These are phyloP conservation scores for Phaeosphaeria sp. DNA, from an alignment of 2,329 filamentous ascomycete species.

Conservation along the genomic window DNA sequence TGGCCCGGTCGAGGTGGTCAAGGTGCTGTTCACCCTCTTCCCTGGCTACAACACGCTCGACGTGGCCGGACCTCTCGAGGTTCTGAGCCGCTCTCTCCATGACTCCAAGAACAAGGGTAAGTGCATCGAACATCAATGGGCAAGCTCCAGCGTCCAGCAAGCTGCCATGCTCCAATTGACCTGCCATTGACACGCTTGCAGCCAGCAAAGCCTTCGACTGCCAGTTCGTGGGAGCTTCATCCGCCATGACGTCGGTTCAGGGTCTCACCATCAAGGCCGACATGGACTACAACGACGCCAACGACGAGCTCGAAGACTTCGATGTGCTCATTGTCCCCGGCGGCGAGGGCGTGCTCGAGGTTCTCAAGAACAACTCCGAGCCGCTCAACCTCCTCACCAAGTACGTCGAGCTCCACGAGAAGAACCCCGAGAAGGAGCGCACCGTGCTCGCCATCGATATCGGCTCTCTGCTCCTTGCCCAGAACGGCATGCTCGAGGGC, in stretches of 20 bases:
- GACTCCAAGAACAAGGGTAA: conserved; percentile 60
- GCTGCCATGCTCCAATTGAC: conserved; percentile 5
- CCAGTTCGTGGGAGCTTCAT: conserved; percentile 56
- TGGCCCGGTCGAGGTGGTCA: conserved; percentile 63
- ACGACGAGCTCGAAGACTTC: conserved; percentile 74
- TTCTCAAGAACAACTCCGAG: conserved; percentile 70
- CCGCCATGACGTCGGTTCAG: conserved; percentile 61
- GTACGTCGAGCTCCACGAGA: conserved; percentile 80
- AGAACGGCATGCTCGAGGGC: conserved; percentile 78
- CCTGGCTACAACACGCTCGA: conserved; percentile 64
- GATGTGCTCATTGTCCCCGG: conserved; percentile 82
- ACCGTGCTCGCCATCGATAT: conserved; percentile 82
- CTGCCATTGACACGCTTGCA: conserved; percentile 38
- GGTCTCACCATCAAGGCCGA: conserved; percentile 76
- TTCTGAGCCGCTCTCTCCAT: conserved; percentile 61
- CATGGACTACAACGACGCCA: conserved; percentile 78
- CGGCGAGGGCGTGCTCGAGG: conserved; percentile 65
- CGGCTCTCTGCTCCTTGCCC: conserved; percentile 77
- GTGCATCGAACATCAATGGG: conserved; percentile 13
- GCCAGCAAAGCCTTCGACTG: conserved; percentile 62
- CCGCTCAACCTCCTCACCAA: conserved; percentile 72
- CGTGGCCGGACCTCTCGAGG: conserved; percentile 64
- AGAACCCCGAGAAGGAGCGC: conserved; percentile 78
- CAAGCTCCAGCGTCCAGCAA: neutral
- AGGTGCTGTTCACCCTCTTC: conserved; percentile 66